Conservation (phyloP, 257 asterid genomes). For the Nicotiana knightiana region DNA sequence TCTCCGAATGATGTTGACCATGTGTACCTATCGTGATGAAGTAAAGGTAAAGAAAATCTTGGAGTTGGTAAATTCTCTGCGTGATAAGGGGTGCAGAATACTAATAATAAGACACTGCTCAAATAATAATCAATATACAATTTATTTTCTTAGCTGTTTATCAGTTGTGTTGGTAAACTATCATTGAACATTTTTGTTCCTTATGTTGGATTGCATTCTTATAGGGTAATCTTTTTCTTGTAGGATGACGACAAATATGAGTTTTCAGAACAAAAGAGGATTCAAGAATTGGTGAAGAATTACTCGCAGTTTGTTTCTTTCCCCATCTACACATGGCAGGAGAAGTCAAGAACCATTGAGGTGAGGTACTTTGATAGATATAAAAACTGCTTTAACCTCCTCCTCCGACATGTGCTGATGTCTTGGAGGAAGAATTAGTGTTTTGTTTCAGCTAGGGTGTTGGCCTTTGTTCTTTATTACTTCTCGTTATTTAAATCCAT, state of each 20-base stretch:
- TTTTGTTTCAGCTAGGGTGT: neutral
- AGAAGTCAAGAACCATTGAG: constrained; percentile 88
- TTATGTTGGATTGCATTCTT: neutral
- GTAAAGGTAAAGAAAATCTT: neutral
- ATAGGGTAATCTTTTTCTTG: constrained; percentile 4
- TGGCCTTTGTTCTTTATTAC: no score
- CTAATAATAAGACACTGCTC: no score
- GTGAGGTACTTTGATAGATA: constrained; percentile 26
- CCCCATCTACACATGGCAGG: constrained; percentile 94
- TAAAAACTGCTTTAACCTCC: neutral
- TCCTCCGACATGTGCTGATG: neutral
- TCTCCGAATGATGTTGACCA: neutral
- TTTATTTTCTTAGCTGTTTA: neutral
- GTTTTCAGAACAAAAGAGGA: constrained; percentile 71
- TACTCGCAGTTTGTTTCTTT: constrained; percentile 96
- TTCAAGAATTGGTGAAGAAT: constrained; percentile 88
- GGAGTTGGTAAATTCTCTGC: neutral
- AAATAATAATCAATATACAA: neutral
- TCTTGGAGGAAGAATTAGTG: neutral
- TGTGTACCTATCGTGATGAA: neutral
- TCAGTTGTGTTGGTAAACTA: neutral
- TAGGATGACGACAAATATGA: constrained; percentile 97
- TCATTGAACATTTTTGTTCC: neutral
- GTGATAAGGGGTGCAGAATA: neutral
- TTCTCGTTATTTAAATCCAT: neutral